Percentiles rank a stretch among this genome's conserved stretches.
These are phyloP conservation scores for Pseudogymnoascus sp. DNA, from an alignment of 2,329 filamentous ascomycete species.

Conservation along the genomic window DNA sequence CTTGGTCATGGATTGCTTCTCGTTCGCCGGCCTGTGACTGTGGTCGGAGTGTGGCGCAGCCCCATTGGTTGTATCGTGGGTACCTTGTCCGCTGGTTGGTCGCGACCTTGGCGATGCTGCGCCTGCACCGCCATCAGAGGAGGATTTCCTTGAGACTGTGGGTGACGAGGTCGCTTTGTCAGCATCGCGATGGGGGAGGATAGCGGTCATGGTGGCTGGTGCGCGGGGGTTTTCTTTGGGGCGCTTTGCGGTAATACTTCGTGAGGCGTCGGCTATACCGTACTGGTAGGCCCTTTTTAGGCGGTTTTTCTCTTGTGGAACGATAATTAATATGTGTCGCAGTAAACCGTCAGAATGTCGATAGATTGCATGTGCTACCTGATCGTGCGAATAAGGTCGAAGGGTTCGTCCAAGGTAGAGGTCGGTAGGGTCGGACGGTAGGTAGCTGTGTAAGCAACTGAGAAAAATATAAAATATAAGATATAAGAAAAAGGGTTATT, in stretches of 20 bases:
- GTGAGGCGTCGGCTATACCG: neutral
- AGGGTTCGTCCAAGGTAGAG: neutral
- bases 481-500: neutral
- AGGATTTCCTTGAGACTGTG: neutral
- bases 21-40: slow-evolving; percentile 25
- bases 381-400: neutral
- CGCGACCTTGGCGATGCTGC: neutral
- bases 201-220: neutral
- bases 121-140: neutral
- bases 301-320: neutral
- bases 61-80: neutral
- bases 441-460: neutral
- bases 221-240: neutral
- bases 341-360: neutral
- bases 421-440: neutral
- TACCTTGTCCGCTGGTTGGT: neutral
- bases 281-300: neutral
- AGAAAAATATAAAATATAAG: neutral
- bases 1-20: slow-evolving; percentile 56
- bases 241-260: neutral
- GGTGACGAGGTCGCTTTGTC: neutral
- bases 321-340: neutral
- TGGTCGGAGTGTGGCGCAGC: slow-evolving; percentile 26
- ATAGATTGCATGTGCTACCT: neutral
- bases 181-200: neutral